Percentiles rank a stretch among this genome's conserved stretches.
Conservation (phyloP, 345 rosid genomes). For the Anacardium occidentale region DNA sequence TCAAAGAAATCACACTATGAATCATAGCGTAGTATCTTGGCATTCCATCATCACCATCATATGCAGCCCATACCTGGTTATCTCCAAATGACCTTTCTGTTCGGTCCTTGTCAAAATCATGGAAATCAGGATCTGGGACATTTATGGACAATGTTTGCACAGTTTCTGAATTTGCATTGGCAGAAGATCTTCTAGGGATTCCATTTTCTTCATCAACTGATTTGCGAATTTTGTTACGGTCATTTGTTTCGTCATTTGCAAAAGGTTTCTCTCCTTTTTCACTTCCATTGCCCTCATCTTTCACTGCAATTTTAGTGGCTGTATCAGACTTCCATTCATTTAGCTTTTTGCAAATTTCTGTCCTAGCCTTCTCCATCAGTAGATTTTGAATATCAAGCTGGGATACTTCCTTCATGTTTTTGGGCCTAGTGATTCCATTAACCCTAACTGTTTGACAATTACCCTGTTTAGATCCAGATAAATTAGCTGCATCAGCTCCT, state of each 20-base stretch:
- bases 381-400: slow-evolving; percentile 27
- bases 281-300: slow-evolving; percentile 16
- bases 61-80: slow-evolving; percentile 70
- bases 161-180: slow-evolving; percentile 26
- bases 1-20: slow-evolving; percentile 46
- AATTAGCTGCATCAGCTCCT: slow-evolving; percentile 9
- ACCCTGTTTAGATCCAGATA: slow-evolving; percentile 19
- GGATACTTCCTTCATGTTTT: slow-evolving; percentile 25
- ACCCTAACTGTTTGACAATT: slow-evolving; percentile 24
- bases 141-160: slow-evolving; percentile 39
- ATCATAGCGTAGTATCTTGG: slow-evolving; percentile 68
- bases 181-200: slow-evolving; percentile 17
- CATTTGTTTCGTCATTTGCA: slow-evolving; percentile 8
- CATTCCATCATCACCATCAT: slow-evolving; percentile 69
- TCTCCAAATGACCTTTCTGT: slow-evolving; percentile 50
- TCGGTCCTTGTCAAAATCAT: slow-evolving; percentile 65
- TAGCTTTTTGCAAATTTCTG: slow-evolving; percentile 26
- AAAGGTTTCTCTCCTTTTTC: slow-evolving; percentile 25
- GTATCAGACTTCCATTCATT: slow-evolving; percentile 29
- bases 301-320: slow-evolving; percentile 24
- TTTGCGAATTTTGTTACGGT: slow-evolving; percentile 16
- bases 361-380: slow-evolving; percentile 29
- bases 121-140: slow-evolving; percentile 67
- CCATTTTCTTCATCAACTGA: slow-evolving; percentile 15
- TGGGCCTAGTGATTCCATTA: slow-evolving; percentile 28